Conservation (phyloP, 768 basidiomycete genomes). For the Roridomyces roridus region DNA sequence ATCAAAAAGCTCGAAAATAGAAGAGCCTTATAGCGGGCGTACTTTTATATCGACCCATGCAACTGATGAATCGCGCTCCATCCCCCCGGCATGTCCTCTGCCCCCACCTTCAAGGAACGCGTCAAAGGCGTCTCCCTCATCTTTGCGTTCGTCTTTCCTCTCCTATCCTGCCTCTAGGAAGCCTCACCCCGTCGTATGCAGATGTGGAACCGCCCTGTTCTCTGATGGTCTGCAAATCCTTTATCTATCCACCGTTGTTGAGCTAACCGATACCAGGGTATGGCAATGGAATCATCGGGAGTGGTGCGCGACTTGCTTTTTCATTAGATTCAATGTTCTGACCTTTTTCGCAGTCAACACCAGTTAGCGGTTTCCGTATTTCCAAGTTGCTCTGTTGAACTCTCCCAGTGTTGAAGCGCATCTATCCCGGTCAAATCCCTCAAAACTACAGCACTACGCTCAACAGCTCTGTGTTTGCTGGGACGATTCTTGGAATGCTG, state of each 20-base stretch:
- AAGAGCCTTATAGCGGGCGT: too few relatives aligned
- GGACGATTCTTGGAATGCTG: constrained; percentile 88
- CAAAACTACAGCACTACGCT: constrained; percentile 69
- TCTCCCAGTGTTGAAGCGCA: constrained; percentile 63
- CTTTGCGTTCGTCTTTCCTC: constrained; percentile 67
- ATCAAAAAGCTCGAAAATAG: too few relatives aligned
- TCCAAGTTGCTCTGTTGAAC: neutral
- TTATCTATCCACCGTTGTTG: neutral
- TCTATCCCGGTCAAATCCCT: constrained; percentile 65
- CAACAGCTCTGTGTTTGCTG: constrained; percentile 79
- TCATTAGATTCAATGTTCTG: constrained; percentile 3
- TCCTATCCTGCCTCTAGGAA: neutral
- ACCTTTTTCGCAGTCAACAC: constrained; percentile 61
- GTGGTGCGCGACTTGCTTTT: constrained; percentile 52
- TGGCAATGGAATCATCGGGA: constrained; percentile 81
- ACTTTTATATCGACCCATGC: too few relatives aligned
- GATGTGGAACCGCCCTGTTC: constrained; percentile 88
- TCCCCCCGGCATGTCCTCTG: constrained; percentile 20
- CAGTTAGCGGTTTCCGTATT: constrained; percentile 44
- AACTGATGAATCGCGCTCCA: too few relatives aligned
- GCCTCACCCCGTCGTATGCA: constrained; percentile 30
- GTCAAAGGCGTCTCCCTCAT: constrained; percentile 76
- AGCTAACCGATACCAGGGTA: constrained; percentile 56
- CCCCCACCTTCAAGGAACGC: constrained; percentile 30
- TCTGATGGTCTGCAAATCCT: constrained; percentile 66